A percentile compares a stretch with the other conserved stretches of the same genome.
Evolutionary conservation across 148 eudicot genomes (phyloP).

Genomic region (Rhododendron simsii): DNA sequence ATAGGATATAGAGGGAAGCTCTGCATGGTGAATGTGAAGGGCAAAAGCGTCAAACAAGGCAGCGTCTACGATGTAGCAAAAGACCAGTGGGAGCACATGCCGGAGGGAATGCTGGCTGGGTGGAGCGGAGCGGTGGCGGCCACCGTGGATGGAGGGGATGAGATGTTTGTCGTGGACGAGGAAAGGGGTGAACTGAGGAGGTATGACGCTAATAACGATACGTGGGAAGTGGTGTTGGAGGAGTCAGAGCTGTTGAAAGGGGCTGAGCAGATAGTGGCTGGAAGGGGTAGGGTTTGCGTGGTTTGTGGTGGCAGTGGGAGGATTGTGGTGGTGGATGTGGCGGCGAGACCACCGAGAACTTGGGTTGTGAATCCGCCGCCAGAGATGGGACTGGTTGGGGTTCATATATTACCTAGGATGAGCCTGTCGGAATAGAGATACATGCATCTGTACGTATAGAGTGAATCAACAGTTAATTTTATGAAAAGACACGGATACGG

Average conservation of each 20-base stretch:
- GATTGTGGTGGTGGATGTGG: slow-evolving; percentile 41
- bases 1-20: slow-evolving; percentile 33
- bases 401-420: slow-evolving; percentile 42
- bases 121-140: slow-evolving; percentile 41
- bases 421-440: slow-evolving; percentile 4
- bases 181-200: slow-evolving; percentile 24
- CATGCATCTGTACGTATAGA: neutral
- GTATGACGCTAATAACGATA: slow-evolving; percentile 25
- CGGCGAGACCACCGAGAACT: slow-evolving; percentile 11
- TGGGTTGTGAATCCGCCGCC: slow-evolving; percentile 32
- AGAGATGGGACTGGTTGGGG: slow-evolving; percentile 29
- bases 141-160: slow-evolving; percentile 9
- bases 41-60: slow-evolving; percentile 29
- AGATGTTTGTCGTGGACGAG: slow-evolving; percentile 37
- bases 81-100: slow-evolving; percentile 39
- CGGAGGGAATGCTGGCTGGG: slow-evolving; percentile 34
- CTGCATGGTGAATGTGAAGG: slow-evolving; percentile 43
- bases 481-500: neutral
- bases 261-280: slow-evolving; percentile 30
- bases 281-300: slow-evolving; percentile 30
- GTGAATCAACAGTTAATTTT: neutral
- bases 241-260: slow-evolving; percentile 23
- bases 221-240: slow-evolving; percentile 28
- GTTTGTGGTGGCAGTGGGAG: slow-evolving; percentile 13
- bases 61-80: slow-evolving; percentile 17